A percentile compares a stretch with the other conserved stretches of the same genome.
phyloP scores from a whole-genome alignment of 331 rosid genomes.

The Ulmus americana region DNA sequence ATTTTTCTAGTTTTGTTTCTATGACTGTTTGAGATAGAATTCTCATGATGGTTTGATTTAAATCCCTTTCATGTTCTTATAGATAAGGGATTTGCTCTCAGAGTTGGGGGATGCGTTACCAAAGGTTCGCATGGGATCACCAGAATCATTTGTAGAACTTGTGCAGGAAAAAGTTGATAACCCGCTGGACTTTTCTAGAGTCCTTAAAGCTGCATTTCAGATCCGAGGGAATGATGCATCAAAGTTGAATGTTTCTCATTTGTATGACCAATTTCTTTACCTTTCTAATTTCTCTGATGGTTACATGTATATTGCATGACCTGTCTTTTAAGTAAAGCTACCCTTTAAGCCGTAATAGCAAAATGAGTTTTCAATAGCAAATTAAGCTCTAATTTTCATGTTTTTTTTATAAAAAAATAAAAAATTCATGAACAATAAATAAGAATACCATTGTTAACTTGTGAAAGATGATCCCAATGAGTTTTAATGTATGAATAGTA shows the following conservation, averaged over 20 bases:
- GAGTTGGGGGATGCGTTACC: slow-evolving; percentile 54
- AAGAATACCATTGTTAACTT: not conserved
- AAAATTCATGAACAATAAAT: not conserved
- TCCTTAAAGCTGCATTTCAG: slow-evolving; percentile 63
- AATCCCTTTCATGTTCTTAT: slow-evolving; percentile 33
- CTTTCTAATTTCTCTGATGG: not conserved
- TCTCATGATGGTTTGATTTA: slow-evolving; percentile 27
- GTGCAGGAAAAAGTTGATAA: slow-evolving; percentile 77
- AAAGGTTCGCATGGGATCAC: slow-evolving; percentile 55
- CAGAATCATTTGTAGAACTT: slow-evolving; percentile 54
- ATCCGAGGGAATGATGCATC: slow-evolving; percentile 53
- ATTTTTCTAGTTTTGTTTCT: slow-evolving; percentile 17
- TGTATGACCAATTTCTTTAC: slow-evolving; percentile 54
- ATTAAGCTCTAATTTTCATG: not conserved
- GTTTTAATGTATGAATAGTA: not conserved
- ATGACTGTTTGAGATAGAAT: slow-evolving; percentile 11
- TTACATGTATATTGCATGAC: slow-evolving; percentile 1
- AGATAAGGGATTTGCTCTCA: slow-evolving; percentile 73
- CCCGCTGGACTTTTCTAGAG: slow-evolving; percentile 75
- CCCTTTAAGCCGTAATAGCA: too few species aligned
- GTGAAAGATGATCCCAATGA: not conserved
- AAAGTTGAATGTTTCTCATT: slow-evolving; percentile 79
- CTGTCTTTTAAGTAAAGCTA: too few species aligned
- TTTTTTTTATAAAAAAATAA: too few species aligned
- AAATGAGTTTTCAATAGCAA: not conserved